Conservation (phyloP, 169 alveolate genomes). For the Plasmodium gonderi region DNA sequence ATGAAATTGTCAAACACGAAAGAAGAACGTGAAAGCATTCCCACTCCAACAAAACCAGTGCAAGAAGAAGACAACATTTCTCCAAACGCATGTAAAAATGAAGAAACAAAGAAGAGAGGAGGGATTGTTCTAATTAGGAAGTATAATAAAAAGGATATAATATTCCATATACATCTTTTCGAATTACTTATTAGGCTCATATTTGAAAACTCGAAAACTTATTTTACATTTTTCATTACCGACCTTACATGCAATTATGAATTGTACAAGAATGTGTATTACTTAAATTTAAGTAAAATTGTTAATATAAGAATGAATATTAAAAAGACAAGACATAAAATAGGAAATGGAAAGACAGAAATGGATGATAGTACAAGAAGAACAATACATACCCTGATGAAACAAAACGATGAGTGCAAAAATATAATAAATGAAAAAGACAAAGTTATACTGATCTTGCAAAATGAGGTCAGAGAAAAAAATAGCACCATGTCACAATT, state of each 20-base stretch:
- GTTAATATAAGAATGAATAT: slow-evolving; percentile 6
- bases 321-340: not conserved
- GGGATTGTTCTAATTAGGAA: not conserved
- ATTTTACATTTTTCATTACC: slow-evolving; percentile 49
- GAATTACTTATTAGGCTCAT: slow-evolving; percentile 55
- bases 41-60: not conserved
- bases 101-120: not conserved
- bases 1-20: not conserved
- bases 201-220: slow-evolving; percentile 60
- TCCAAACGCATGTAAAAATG: not conserved
- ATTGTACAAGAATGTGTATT: slow-evolving; percentile 52
- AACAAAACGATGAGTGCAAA: slow-evolving; percentile 31
- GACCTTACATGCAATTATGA: slow-evolving; percentile 17
- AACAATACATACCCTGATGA: not conserved
- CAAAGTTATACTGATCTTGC: not conserved
- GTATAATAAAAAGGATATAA: slow-evolving; percentile 35
- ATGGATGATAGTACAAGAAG: not conserved
- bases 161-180: slow-evolving; percentile 47
- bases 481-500: not conserved
- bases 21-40: not conserved
- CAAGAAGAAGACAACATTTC: not conserved
- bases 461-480: slow-evolving; percentile 31
- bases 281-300: slow-evolving; percentile 50
- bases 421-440: slow-evolving; percentile 29
- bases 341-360: not conserved